A percentile compares a stretch with the other conserved stretches of the same genome.
These are phyloP conservation scores for Cladophialophora immunda DNA, from an alignment of 2,329 filamentous ascomycete species.

Conservation along the genomic window DNA sequence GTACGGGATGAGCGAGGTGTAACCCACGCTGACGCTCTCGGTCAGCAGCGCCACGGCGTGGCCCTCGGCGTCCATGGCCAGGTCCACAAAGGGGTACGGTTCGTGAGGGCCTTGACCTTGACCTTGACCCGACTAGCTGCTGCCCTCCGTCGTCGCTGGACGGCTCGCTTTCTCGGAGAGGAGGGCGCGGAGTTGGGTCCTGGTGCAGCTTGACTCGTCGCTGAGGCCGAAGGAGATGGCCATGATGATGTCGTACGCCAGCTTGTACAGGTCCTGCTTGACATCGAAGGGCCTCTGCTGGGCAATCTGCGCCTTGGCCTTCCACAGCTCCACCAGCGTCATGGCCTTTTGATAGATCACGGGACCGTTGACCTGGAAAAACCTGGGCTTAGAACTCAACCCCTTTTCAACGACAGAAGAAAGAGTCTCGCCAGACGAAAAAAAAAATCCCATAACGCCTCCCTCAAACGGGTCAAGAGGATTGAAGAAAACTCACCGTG, in stretches of 20 bases:
- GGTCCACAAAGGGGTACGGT: background rate
- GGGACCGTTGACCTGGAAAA: slow-evolving; percentile 11
- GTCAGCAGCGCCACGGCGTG: background rate
- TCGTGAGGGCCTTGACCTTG: background rate
- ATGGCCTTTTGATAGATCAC: slow-evolving; percentile 9
- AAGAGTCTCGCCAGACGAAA: no score
- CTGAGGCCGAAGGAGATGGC: slow-evolving; percentile 3
- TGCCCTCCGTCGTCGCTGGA: background rate
- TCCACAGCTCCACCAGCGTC: slow-evolving; percentile 8
- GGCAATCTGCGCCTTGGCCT: slow-evolving; percentile 2
- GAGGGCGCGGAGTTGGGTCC: background rate
- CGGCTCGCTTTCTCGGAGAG: background rate
- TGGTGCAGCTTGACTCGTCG: background rate
- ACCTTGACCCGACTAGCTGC: no score
- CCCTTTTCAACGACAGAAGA: no score
- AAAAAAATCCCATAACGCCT: no score
- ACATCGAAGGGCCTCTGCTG: slow-evolving; percentile 1
- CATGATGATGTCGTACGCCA: slow-evolving; percentile 6
- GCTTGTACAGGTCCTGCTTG: slow-evolving; percentile 3
- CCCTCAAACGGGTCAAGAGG: no score
- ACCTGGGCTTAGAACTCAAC: background rate
- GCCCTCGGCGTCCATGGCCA: background rate
- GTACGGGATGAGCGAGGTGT: background rate
- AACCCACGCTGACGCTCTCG: background rate
- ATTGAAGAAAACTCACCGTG: background rate